Base-by-base conservation (phyloP, 495 filamentous ascomycete genomes). In the Chaetomium fimeti region DNA sequence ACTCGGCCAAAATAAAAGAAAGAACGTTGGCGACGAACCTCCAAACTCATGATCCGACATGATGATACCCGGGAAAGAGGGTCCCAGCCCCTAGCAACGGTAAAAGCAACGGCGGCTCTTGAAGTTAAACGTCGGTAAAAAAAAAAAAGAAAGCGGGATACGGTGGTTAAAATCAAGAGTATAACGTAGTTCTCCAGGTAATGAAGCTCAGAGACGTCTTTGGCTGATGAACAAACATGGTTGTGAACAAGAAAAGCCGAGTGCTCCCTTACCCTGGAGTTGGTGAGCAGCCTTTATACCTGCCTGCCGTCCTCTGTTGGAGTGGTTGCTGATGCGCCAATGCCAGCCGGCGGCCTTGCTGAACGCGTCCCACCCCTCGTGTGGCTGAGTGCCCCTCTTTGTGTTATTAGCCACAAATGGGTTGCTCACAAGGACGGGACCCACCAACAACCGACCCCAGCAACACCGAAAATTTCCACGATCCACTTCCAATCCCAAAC, bases 1-100 rank as follows among this genome's bases (percentile, higher is more conserved):
- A 45, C 15, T 13, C 3, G 18, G 16, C 5, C 6, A 20, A 28
- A 58, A 18, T 8, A 5, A 0, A 4, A 42, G 56, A 38, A 20
- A 22, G 20, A 60, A 57, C 29, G 20, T 18, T 36, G 20, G 4
- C 3, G 7, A 83, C 87, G 76, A 76, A 91, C 89, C 85, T 71
- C 82, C 86, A 70, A 95, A 92, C 72, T 97, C 92, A 68, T 92
- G 88, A 74, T 97, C 92, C 60, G 92, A 96, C 92, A 97, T 97
- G 76, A 25, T 65, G 53, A 58, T 64, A 22, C 22, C 51, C n/a
- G 27, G 22, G 49, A 36, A 40, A 45, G 43, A 42, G 38, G 60
- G 57, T 52, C 25, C 53, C 29, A 22, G 45, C 48, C 57, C 38
- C 48, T 36, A 18, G n/a, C 18, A 49, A 57, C 13, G 5, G 29